Evolutionary conservation across 495 filamentous ascomycete genomes (phyloP).

Genomic region (Stereocaulon alpinum): DNA sequence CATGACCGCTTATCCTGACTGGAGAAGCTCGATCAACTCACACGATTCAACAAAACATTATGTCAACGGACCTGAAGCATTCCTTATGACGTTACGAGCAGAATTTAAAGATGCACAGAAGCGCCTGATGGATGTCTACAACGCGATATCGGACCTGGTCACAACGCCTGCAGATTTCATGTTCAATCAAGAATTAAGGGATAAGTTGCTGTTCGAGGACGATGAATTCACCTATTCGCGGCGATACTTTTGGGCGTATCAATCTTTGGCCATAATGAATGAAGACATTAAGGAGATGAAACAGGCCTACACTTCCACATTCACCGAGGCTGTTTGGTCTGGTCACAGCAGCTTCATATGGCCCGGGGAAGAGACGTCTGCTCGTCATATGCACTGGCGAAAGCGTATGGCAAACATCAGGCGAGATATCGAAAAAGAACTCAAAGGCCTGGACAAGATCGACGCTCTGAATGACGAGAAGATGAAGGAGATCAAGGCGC

Average conservation of each 20-base stretch:
- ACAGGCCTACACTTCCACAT: slow-evolving; percentile 36
- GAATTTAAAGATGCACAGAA: slow-evolving; percentile 45
- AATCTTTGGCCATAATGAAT: slow-evolving; percentile 45
- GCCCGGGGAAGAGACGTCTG: slow-evolving; percentile 25
- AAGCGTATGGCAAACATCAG: slow-evolving; percentile 22
- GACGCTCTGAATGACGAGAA: slow-evolving; percentile 19
- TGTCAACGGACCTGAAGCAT: slow-evolving; percentile 44
- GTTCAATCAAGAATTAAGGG: slow-evolving; percentile 38
- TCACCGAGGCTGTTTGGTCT: slow-evolving; percentile 42
- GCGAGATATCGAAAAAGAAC: slow-evolving; percentile 22
- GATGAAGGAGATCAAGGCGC: slow-evolving; percentile 28
- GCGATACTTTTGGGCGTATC: slow-evolving; percentile 48
- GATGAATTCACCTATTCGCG: slow-evolving; percentile 42
- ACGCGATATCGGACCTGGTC: slow-evolving; percentile 38
- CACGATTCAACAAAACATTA: slow-evolving; percentile 38
- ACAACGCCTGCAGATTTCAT: slow-evolving; percentile 44
- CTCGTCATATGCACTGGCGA: slow-evolving; percentile 23
- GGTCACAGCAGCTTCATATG: slow-evolving; percentile 37
- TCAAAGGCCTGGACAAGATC: slow-evolving; percentile 20
- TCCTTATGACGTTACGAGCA: slow-evolving; percentile 36
- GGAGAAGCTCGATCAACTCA: slow-evolving; percentile 36
- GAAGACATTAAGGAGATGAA: slow-evolving; percentile 44
- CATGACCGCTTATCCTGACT: slow-evolving; percentile 44
- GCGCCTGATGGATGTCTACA: slow-evolving; percentile 36
- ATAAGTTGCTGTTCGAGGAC: slow-evolving; percentile 48